phyloP scores from a whole-genome alignment of 2,329 filamentous ascomycete species.

The Cladobotryum mycophilum region DNA sequence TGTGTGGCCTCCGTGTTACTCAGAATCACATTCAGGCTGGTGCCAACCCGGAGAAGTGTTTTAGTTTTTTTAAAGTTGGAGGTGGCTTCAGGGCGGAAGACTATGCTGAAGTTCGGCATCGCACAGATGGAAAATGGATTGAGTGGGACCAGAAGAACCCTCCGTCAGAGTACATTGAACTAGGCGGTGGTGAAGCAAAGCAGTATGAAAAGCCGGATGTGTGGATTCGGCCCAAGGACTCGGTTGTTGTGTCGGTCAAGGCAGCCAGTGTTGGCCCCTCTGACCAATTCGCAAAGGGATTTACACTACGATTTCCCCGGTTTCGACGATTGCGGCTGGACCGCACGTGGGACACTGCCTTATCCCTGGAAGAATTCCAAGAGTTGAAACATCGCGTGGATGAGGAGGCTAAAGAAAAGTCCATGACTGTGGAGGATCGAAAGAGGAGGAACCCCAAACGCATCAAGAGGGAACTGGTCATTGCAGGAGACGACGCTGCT shows the following conservation, averaged over 20 bases:
- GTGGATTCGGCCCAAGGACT: conserved; percentile 88
- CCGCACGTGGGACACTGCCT: conserved; percentile 72
- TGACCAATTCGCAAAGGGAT: conserved; percentile 68
- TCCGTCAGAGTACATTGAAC: conserved; percentile 70
- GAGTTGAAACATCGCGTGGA: conserved; percentile 64
- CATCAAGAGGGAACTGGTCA: conserved; percentile 61
- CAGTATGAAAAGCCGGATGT: conserved; percentile 79
- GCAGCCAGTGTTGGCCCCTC: conserved; percentile 71
- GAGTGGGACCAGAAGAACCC: conserved; percentile 75
- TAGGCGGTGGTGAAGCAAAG: conserved; percentile 65
- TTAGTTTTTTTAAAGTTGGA: conserved; percentile 98
- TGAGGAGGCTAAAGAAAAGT: conserved; percentile 64
- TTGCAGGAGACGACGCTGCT: conserved; percentile 59
- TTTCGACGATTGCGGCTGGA: conserved; percentile 80
- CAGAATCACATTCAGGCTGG: conserved; percentile 57
- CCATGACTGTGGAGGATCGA: conserved; percentile 70
- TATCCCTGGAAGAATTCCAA: conserved; percentile 72
- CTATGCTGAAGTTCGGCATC: conserved; percentile 74
- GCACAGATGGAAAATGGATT: conserved; percentile 86
- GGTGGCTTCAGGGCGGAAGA: conserved; percentile 83
- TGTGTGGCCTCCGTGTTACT: conserved; percentile 80
- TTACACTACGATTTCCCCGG: conserved; percentile 84
- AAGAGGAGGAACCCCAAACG: conserved; percentile 49
- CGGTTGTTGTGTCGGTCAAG: conserved; percentile 82
- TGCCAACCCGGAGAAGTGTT: conserved; percentile 65